These are phyloP conservation scores for Geotrichum carabidarum DNA, from an alignment of 1,139 yeast genomes.

Conservation along the genomic window DNA sequence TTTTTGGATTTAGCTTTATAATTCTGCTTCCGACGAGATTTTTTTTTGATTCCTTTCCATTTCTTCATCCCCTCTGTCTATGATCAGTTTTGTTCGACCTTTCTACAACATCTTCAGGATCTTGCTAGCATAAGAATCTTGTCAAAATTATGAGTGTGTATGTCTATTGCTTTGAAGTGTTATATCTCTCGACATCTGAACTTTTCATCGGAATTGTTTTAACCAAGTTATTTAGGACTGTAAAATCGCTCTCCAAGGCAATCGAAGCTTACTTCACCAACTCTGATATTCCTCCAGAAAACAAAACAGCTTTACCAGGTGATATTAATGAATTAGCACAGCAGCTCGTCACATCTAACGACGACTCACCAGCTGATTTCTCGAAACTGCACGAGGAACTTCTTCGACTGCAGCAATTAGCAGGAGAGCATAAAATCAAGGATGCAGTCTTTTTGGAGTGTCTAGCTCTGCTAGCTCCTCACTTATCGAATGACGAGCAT, in stretches of 20 bases:
- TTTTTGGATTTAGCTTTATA: too few species aligned
- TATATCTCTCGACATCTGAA: not conserved
- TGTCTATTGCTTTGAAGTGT: not conserved
- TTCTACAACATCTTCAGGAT: too few species aligned
- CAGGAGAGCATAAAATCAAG: conserved; percentile 34
- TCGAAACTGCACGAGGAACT: conserved; percentile 49
- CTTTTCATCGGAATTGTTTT: not conserved
- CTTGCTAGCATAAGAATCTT: too few species aligned
- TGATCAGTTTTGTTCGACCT: too few species aligned
- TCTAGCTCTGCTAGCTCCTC: conserved; percentile 40
- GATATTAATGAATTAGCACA: not conserved
- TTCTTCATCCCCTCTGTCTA: too few species aligned
- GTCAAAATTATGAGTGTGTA: not conserved
- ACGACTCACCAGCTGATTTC: not conserved
- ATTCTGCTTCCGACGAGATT: too few species aligned
- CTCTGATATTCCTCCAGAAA: not conserved
- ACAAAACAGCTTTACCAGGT: conserved; percentile 4
- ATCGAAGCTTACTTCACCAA: conserved; percentile 18
- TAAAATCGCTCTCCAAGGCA: conserved; percentile 22
- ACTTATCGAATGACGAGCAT: conserved; percentile 41
- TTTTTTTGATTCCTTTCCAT: too few species aligned
- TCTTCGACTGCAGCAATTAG: conserved; percentile 42
- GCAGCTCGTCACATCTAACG: not conserved
- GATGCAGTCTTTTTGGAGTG: conserved; percentile 45
- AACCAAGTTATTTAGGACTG: conserved; percentile 17